Conservation (phyloP, 2,329 filamentous ascomycete genomes). For the Aspergillus quadrilineatus region DNA sequence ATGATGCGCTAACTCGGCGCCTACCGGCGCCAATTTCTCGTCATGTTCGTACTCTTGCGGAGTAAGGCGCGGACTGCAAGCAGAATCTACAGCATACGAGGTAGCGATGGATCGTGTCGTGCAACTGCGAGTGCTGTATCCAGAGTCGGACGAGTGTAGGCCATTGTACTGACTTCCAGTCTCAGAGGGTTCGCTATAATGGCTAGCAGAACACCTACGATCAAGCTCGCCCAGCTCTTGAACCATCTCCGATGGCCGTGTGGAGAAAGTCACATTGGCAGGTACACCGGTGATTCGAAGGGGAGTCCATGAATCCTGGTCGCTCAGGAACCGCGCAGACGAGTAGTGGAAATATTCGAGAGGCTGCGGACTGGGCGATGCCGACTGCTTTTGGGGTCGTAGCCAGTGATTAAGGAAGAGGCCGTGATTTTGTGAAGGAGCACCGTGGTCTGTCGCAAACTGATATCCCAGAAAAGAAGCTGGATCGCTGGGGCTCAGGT, state of each 20-base stretch:
- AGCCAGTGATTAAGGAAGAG: conserved; percentile 25
- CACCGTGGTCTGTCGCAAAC: conserved; percentile 23
- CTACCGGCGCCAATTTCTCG: conserved; percentile 21
- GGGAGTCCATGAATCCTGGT: conserved; percentile 36
- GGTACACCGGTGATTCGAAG: conserved; percentile 31
- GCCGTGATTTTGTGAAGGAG: conserved; percentile 21
- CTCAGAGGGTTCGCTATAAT: conserved; percentile 33
- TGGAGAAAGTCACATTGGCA: conserved; percentile 19
- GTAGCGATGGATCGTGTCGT: conserved; percentile 30
- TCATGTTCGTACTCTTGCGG: conserved; percentile 25
- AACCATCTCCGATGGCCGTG: conserved; percentile 20
- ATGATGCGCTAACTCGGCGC: conserved; percentile 15
- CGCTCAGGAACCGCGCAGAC: conserved; percentile 19
- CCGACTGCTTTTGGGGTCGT: conserved; percentile 15
- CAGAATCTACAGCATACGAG: conserved; percentile 29
- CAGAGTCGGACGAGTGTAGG: conserved; percentile 35
- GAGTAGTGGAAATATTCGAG: conserved; percentile 26
- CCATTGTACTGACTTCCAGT: conserved; percentile 33
- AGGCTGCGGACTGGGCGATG: conserved; percentile 20
- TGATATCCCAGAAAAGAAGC: conserved; percentile 29
- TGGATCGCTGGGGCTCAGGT: conserved; percentile 22
- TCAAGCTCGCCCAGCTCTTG: conserved; percentile 24
- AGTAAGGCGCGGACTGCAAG: conserved; percentile 28
- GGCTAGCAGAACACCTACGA: conserved; percentile 24
- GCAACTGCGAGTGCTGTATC: conserved; percentile 34